Base-by-base conservation (phyloP, 2,329 filamentous ascomycete species). In the Talaromyces verruculosus region DNA sequence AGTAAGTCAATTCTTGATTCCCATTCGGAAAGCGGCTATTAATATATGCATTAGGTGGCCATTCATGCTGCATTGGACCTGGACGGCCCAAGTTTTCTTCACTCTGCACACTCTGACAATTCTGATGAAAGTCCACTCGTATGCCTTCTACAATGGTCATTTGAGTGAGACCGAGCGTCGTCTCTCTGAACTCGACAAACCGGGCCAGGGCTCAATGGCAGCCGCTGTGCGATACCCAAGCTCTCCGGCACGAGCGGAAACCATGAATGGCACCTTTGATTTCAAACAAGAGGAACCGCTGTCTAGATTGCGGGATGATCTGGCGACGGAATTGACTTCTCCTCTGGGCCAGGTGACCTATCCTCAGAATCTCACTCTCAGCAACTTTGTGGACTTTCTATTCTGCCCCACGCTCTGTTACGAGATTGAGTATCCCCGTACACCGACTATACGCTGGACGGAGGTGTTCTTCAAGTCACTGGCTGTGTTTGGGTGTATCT, bases 111-210 rank as follows among this genome's bases (percentile, higher is more conserved):
- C 93, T 51, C 88, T 99, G 79, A 90, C 92, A 7, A 84, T 99
- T 22, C 88, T 97, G 61, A 99, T 99, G 95, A 99, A 99, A 83
- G 95, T 98, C 88, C 95, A 99, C 78, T 97, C 93, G 5, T 99
- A 97, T 75, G 91, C 92, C 28, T 99, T 98, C 78, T 99, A 99
- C 82, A 98, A 97, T 73, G 95, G 95, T 11, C 95, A 99, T 77
- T 84, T 99, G 17, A 91, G 90, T 71, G 92, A 95, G 77, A 96
- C 92, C 0, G 87, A 96, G 77, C 89, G 90, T 74, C 89, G 92
- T 11, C 84, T 99, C 13, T 87, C 86, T 65, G 88, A 88, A 47
- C 88, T 99, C 39, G 95, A 99, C 77, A 92, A 93, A 1, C 85
- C 61, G 1, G 64, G 43, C 11, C 41, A 61, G 5, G 70, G 87